phyloP scores from a whole-genome alignment of 2,329 filamentous ascomycete genomes.

The Botrytis cinerea region DNA sequence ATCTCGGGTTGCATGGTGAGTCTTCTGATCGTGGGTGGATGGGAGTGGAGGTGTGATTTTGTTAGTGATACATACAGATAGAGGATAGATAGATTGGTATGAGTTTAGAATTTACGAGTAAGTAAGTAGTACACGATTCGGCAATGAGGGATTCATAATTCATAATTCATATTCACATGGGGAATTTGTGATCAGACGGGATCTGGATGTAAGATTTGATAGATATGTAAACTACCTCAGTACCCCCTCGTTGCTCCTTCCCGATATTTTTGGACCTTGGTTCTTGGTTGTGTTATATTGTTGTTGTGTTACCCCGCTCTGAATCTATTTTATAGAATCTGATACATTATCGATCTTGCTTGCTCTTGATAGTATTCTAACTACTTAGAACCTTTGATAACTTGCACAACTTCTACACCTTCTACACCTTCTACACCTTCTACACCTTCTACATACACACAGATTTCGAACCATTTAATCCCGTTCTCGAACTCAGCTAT shows the following conservation, averaged over 20 bases:
- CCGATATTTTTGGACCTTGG: background rate
- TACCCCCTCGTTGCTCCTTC: background rate
- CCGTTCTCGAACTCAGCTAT: no score
- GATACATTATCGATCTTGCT: background rate
- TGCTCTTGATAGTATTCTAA: background rate
- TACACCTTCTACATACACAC: background rate
- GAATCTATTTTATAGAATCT: no score
- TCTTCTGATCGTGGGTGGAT: background rate
- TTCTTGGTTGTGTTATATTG: background rate
- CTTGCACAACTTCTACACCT: background rate
- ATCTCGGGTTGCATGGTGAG: background rate
- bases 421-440: background rate
- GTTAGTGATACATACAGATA: background rate
- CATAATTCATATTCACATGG: background rate
- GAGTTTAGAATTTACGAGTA: background rate
- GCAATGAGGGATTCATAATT: background rate
- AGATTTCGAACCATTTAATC: background rate
- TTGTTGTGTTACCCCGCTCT: background rate
- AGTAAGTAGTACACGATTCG: background rate
- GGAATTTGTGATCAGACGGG: background rate
- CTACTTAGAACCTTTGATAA: background rate
- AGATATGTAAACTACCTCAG: background rate
- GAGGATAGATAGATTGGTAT: no score
- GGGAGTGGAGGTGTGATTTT: background rate
- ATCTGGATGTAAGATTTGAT: background rate